Conservation (phyloP, 345 rosid genomes). For the Pistacia atlantica region DNA sequence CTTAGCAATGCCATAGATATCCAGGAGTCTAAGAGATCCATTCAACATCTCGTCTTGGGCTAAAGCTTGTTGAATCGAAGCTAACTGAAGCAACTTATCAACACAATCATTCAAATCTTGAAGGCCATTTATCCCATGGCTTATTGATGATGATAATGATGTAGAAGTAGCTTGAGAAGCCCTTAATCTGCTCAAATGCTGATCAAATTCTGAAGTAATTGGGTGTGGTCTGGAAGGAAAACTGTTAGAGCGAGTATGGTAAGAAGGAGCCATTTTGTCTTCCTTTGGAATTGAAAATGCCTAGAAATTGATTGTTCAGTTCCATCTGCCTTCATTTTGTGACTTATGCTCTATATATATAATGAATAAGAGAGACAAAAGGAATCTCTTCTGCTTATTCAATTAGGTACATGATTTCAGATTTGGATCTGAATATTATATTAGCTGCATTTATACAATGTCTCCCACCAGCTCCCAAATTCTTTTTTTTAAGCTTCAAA, state of each 20-base stretch:
- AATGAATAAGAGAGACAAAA: conserved; percentile 1
- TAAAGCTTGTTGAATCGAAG: too few relatives aligned
- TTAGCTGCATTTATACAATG: neutral
- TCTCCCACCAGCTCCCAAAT: neutral
- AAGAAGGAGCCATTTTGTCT: neutral
- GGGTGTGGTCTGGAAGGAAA: too few relatives aligned
- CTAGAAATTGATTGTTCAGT: neutral
- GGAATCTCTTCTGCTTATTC: conserved; percentile 10
- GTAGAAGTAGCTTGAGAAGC: neutral
- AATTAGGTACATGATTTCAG: neutral
- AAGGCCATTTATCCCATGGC: too few relatives aligned
- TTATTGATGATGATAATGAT: neutral
- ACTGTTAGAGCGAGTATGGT: conserved; percentile 38
- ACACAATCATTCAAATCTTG: too few relatives aligned
- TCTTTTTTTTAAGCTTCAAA: neutral
- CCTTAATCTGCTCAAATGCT: conserved; percentile 33
- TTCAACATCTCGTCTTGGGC: too few relatives aligned
- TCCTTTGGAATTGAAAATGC: too few relatives aligned
- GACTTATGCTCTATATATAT: conserved; percentile 5
- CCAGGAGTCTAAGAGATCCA: too few relatives aligned
- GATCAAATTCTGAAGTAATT: conserved; percentile 35
- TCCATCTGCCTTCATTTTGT: neutral
- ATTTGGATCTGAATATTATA: neutral
- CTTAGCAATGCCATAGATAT: too few relatives aligned
- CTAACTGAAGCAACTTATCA: too few relatives aligned